Evolutionary conservation across 2,329 filamentous ascomycete species (phyloP), one percentile per base, ranked within the genome.

Genomic region (Ceratocystis papillata): DNA sequence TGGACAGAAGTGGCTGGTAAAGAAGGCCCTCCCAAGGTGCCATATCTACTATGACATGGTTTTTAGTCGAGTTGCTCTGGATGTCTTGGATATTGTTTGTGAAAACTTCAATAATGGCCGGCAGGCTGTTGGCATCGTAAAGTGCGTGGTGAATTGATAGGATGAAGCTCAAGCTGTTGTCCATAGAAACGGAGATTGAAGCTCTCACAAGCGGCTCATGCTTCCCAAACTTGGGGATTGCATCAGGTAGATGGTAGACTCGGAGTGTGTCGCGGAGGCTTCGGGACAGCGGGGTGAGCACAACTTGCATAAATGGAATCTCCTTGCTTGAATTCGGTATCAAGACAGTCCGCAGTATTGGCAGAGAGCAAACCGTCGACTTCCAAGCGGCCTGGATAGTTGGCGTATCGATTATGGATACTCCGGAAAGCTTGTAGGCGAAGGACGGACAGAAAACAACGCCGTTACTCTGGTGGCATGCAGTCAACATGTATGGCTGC

Each of bases 71-170:
- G 15, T n/a, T n/a, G 15, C 2, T 59, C 33, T 37, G 28, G 4
- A n/a, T 30, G 17, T 15, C 33, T 20, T 37, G 55, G 30, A 59
- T 37, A n/a, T 59, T 59, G 12, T 59, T 63, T 1, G 68, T 20
- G 30, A 80, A 75, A 0, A 74, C 72, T 1, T 79, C 72, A 25
- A 90, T 76, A 5, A 96, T 76, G 0, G 80, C 73, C 0, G 86
- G 83, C 3, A 96, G 77, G 70, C 89, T 94, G 68, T 95, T 80
- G 5, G 87, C 91, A 73, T 96, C 93, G 72, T 96, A 97, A 0
- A 96, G 78, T 0, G 89, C 88, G 73, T 97, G 92, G 69, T 96
- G 91, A 3, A 96, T 86, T 30, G 79, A 79, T 4, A 90, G 77
- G 1, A 81, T 75, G 3, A 85, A 65, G 0, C 69, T 50, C 70